Conservation (phyloP, 163 green algal species). For the Coccomyxa subellipsoidea region DNA sequence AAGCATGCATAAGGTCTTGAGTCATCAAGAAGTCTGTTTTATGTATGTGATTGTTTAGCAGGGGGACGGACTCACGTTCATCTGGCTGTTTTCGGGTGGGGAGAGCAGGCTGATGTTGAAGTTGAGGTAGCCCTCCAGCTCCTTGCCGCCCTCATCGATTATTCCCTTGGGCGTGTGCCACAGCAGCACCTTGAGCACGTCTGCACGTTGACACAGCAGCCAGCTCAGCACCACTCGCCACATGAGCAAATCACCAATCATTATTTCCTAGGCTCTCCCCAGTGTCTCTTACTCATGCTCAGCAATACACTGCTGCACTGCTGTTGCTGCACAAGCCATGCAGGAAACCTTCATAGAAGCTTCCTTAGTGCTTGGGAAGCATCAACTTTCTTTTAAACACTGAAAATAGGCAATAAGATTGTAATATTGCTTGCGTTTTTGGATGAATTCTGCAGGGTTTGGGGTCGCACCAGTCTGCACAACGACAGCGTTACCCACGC, state of each 20-base stretch:
- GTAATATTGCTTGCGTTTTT: too few relatives aligned
- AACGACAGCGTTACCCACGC: neutral
- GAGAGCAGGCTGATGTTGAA: constrained; percentile 4
- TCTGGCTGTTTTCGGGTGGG: neutral
- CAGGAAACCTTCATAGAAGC: too few relatives aligned
- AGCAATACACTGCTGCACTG: too few relatives aligned
- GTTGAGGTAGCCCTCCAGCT: constrained; percentile 7
- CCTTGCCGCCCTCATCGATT: constrained; percentile 3
- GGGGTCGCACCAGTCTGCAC: neutral
- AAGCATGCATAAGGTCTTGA: neutral
- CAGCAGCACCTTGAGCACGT: constrained; percentile 1
- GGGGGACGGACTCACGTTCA: neutral
- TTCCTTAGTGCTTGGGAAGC: too few relatives aligned
- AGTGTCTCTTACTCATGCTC: neutral
- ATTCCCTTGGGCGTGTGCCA: constrained; percentile 7
- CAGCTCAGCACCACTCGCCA: neutral
- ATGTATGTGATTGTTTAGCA: neutral
- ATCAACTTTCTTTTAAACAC: too few relatives aligned
- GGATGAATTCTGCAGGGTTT: neutral
- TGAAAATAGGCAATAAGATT: too few relatives aligned
- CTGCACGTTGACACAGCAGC: neutral
- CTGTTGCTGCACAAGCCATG: too few relatives aligned
- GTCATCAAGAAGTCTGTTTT: too few relatives aligned
- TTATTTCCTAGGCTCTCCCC: neutral
- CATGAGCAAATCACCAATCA: neutral